phyloP scores from a whole-genome alignment of 1,284 basidiomycete species.

The Schizophyllum commune region DNA sequence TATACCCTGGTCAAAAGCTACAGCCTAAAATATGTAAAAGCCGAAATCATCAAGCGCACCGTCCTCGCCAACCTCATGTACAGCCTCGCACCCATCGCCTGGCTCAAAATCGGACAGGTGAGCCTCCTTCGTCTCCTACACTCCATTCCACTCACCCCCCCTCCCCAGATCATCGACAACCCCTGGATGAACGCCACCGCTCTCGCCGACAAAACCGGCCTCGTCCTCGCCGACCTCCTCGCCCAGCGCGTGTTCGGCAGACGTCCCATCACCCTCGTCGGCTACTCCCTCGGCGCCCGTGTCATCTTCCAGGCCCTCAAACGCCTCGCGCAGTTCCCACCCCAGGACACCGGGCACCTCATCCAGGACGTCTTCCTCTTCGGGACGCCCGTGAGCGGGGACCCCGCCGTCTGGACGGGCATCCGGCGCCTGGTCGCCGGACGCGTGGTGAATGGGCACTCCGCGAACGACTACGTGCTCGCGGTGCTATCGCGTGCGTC shows the following conservation, averaged over 20 bases:
- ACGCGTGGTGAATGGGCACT: slow-evolving; percentile 67
- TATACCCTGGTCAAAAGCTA: slow-evolving; percentile 37
- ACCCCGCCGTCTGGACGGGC: slow-evolving; percentile 50
- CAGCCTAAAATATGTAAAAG: slow-evolving; percentile 42
- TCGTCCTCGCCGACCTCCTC: slow-evolving; percentile 46
- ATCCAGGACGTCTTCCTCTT: slow-evolving; percentile 74
- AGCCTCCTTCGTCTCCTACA: slow-evolving; percentile 29
- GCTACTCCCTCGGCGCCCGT: slow-evolving; percentile 48
- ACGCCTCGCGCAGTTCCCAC: slow-evolving; percentile 28
- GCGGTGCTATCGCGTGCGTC: slow-evolving; percentile 66
- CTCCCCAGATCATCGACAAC: slow-evolving; percentile 32
- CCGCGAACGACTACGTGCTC: slow-evolving; percentile 66
- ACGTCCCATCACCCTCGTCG: slow-evolving; percentile 47
- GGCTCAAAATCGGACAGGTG: slow-evolving; percentile 45
- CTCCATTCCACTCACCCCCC: background rate
- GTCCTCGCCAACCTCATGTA: slow-evolving; percentile 41
- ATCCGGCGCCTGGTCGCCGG: slow-evolving; percentile 61
- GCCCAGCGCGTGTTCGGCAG: slow-evolving; percentile 45
- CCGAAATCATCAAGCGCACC: slow-evolving; percentile 42
- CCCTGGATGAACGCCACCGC: slow-evolving; percentile 52
- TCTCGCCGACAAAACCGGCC: slow-evolving; percentile 46
- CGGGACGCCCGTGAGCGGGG: slow-evolving; percentile 58
- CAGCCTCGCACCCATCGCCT: slow-evolving; percentile 44
- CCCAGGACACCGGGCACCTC: slow-evolving; percentile 38
- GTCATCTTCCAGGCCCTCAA: slow-evolving; percentile 44